phyloP scores from a whole-genome alignment of 306 rosid species.

The Ziziphus jujuba region DNA sequence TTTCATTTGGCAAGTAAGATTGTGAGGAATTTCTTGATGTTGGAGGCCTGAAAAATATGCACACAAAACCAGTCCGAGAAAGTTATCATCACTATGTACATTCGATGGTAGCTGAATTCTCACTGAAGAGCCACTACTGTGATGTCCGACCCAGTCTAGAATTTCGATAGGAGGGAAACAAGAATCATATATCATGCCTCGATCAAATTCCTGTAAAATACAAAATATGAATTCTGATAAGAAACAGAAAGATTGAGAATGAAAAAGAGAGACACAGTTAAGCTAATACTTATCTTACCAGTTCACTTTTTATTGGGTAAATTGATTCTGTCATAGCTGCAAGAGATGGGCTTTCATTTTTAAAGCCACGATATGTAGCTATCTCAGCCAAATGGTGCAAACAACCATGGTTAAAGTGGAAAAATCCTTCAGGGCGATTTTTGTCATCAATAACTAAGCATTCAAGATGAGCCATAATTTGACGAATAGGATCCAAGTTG shows the following conservation, averaged over 20 bases:
- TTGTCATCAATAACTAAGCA: too few relatives aligned
- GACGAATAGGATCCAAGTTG: not conserved
- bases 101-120: slow-evolving; percentile 4
- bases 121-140: not conserved
- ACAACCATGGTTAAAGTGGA: too few relatives aligned
- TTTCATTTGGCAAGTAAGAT: slow-evolving; percentile 8
- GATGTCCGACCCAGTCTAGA: not conserved
- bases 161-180: slow-evolving; percentile 1
- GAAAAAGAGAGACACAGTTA: not conserved
- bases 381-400: too few relatives aligned
- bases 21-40: not conserved
- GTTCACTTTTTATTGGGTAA: too few relatives aligned
- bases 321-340: too few relatives aligned
- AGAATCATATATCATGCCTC: not conserved
- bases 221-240: not conserved
- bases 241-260: not conserved
- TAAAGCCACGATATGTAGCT: too few relatives aligned
- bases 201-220: not conserved
- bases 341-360: too few relatives aligned
- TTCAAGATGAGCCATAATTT: too few relatives aligned
- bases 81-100: not conserved
- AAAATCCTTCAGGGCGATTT: too few relatives aligned
- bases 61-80: slow-evolving; percentile 5
- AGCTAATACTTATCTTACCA: not conserved
- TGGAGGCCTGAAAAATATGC: not conserved